Base-by-base conservation (phyloP, 305 asterid genomes). In the Rubia tinctorum region DNA sequence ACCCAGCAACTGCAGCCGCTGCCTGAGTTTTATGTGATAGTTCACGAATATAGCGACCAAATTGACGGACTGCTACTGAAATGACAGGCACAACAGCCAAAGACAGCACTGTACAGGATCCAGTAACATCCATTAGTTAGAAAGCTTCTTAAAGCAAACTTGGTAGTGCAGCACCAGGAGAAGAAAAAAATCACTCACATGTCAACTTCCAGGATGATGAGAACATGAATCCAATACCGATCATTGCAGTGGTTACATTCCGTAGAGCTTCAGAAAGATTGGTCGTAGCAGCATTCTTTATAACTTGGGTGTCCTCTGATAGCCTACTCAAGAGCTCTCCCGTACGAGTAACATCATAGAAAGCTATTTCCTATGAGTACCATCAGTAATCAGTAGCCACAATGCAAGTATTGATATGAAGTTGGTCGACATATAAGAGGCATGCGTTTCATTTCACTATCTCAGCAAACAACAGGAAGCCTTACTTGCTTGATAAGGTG, bases 251-350 rank as follows among this genome's bases (percentile, higher is more conserved):
- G 42, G 96, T 79, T 69, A 90, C 80, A 81, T 88, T 90, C 75
- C 90, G 80, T 71, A 92, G 83, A 73, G 96, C 92, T 79, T 88
- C 96, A 18, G 98, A 90, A 77, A 92, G 94, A 70, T 92, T 92
- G 45, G 96, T 87, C 13, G 97, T 92, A 71, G 98, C 98, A 53
- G 94, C 98, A 84, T 79, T 90, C 75, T 92, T 90, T 66, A 92
- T 92, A 71, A 92, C 89, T 80, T 92, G 96, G 27, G 97, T 90
- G 82, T 92, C 98, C 85, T 92, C 98, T 56, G 98, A 92, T 9
- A 92, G 90, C 83, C 98, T 83, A 78, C 96, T 92, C 65, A 92
- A 79, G 72, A 92, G 94, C 80, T 92, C 98, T 69, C 98, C 98
- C 4, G 98, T 90, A 25, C 98, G 91, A 76, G 96, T 90, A 72